Percentiles rank a stretch among this genome's conserved stretches.
Evolutionary conservation across 2,329 filamentous ascomycete species (phyloP).

Genomic region (Calonectria pteridis): DNA sequence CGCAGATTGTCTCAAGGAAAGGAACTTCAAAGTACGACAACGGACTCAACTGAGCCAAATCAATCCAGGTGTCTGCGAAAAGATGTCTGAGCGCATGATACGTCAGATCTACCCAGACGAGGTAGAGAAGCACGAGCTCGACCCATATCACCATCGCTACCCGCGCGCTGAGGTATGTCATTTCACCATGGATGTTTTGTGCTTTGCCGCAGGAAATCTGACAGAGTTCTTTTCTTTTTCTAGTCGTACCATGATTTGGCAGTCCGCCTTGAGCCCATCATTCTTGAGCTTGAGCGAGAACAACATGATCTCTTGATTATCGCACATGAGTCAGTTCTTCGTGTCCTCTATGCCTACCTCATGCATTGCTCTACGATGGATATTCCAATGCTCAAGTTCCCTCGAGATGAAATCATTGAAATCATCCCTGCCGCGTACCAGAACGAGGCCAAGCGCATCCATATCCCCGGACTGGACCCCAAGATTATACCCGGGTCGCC

Average conservation of each 20-base stretch:
- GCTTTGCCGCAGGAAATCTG: neutral
- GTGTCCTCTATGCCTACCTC: constrained; percentile 95
- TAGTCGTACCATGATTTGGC: constrained; percentile 98
- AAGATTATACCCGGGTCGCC: constrained; percentile 82
- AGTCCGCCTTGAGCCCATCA: constrained; percentile 97
- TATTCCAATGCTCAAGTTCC: constrained; percentile 93
- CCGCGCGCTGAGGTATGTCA: constrained; percentile 84
- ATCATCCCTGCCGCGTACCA: constrained; percentile 98
- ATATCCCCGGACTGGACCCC: constrained; percentile 77
- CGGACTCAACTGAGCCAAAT: constrained; percentile 97
- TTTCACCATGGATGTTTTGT: neutral
- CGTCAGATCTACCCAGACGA: constrained; percentile 88
- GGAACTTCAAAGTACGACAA: constrained; percentile 89
- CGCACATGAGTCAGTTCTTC: constrained; percentile 96
- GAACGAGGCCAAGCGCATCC: constrained; percentile 92
- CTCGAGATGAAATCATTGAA: constrained; percentile 97
- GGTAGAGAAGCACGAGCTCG: constrained; percentile 89
- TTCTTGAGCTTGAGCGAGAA: constrained; percentile 95
- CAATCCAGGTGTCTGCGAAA: constrained; percentile 96
- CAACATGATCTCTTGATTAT: constrained; percentile 98
- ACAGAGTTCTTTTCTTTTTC: neutral
- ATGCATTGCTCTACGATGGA: constrained; percentile 98
- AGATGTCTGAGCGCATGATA: constrained; percentile 87
- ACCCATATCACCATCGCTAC: constrained; percentile 97
- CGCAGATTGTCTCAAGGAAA: constrained; percentile 80